phyloP scores from a whole-genome alignment of 176 grass and related monocot genomes.

The Oropetium thomaeum region DNA sequence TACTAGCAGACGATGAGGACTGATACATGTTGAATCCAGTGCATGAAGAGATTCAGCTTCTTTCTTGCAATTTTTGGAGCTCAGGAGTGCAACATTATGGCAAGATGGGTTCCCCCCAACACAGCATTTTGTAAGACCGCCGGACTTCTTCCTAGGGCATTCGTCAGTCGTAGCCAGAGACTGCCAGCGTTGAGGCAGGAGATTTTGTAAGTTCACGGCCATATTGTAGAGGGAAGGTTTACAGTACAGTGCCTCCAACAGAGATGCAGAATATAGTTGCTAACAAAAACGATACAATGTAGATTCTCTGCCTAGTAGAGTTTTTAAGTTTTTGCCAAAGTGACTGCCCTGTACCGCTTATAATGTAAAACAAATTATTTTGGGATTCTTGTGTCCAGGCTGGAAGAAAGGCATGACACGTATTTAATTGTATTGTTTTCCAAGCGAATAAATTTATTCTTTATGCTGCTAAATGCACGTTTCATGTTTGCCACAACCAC shows the following conservation, averaged over 20 bases:
- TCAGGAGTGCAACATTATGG: constrained; percentile 28
- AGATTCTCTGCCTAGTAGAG: constrained; percentile 49
- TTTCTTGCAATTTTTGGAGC: constrained; percentile 42
- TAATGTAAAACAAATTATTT: neutral
- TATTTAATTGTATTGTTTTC: constrained; percentile 21
- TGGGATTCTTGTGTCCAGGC: constrained; percentile 11
- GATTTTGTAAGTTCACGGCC: constrained; percentile 69
- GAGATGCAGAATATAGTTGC: constrained; percentile 55
- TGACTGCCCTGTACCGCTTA: constrained; percentile 19
- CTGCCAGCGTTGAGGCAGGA: constrained; percentile 35
- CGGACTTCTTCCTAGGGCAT: constrained; percentile 25
- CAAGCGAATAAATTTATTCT: constrained; percentile 23
- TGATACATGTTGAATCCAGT: constrained; percentile 37
- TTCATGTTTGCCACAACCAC: neutral
- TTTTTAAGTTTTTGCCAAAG: constrained; percentile 30
- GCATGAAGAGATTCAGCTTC: constrained; percentile 28
- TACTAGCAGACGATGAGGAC: constrained; percentile 73
- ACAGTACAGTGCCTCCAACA: constrained; percentile 41
- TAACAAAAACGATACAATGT: constrained; percentile 66
- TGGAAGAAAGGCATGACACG: constrained; percentile 24
- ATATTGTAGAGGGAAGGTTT: constrained; percentile 60
- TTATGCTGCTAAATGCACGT: neutral
- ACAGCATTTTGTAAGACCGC: constrained; percentile 40
- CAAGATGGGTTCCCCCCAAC: constrained; percentile 35
- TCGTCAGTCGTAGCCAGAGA: constrained; percentile 37